Evolutionary conservation across 805 yeast genomes (phyloP).

Genomic region (Kluyveromyces siamensis): DNA sequence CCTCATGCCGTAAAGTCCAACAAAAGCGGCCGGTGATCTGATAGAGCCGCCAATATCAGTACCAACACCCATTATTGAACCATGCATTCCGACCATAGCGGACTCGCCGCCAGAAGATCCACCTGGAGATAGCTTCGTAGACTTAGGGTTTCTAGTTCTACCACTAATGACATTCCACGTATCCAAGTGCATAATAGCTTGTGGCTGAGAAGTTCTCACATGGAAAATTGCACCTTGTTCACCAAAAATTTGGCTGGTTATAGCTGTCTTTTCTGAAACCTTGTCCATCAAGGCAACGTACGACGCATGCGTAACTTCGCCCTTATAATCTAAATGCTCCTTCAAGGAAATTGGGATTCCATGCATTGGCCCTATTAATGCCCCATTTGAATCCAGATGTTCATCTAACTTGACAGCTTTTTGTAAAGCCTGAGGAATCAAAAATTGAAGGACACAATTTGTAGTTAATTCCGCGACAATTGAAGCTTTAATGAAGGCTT

Average conservation of each 20-base stretch:
- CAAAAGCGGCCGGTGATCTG: conserved; percentile 58
- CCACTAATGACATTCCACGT: conserved; percentile 53
- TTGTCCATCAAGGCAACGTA: conserved; percentile 45
- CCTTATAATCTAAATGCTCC: conserved; percentile 51
- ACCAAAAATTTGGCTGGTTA: conserved; percentile 37
- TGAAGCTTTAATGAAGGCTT: conserved; percentile 59
- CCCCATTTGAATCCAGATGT: conserved; percentile 36
- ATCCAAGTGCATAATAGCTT: conserved; percentile 60
- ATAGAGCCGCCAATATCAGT: conserved; percentile 69
- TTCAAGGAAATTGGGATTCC: conserved; percentile 63
- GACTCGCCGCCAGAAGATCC: conserved; percentile 73
- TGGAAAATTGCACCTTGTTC: conserved; percentile 53
- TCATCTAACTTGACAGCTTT: conserved; percentile 53
- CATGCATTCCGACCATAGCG: conserved; percentile 48
- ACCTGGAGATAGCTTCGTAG: conserved; percentile 51
- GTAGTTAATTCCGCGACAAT: conserved; percentile 56
- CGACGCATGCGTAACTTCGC: conserved; percentile 49
- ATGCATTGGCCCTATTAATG: conserved; percentile 56
- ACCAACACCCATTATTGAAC: conserved; percentile 55
- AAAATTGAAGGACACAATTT: conserved; percentile 50
- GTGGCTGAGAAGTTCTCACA: conserved; percentile 62
- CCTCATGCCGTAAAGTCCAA: conserved; percentile 51
- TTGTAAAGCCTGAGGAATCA: conserved; percentile 50
- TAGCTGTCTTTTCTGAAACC: conserved; percentile 38
- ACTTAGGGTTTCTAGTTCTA: conserved; percentile 48